Evolutionary conservation across 129 eudicot genomes (phyloP), one percentile per base, ranked within the genome.

Genomic region (Chrysanthemum seticuspe): DNA sequence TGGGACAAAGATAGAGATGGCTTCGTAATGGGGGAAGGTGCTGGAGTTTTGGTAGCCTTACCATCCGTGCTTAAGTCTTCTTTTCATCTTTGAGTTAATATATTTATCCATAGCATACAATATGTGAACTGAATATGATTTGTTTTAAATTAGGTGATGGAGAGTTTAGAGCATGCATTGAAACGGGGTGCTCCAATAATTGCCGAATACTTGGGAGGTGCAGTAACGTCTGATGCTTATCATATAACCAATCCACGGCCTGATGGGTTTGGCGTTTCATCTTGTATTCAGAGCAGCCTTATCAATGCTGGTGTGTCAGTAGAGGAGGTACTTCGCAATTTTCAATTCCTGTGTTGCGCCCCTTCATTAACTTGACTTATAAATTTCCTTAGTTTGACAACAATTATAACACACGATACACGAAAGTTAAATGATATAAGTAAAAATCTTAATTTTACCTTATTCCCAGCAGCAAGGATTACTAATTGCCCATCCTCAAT

Each of bases 161-260:
- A 71, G 65, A 71, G 75, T 56, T 71, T 71, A 58, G 75, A 71
- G 6, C 65, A 71, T 56, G 65, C 75, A 56, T 56, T 71, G 75
- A 71, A 71, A 71, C 57, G 75, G 18, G 66, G 57, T 19, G 65
- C 75, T 55, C 65, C 65, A 12, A 56, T 71, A 56, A 6, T 70
- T 54, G 74, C 74, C 0, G 64, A 54, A 34, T 70, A 53, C 64
- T 54, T 70, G 18, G 74, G 74, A 70, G 75, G 75, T 36, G 75
- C 65, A 15, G 44, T 13, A 6, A 71, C 40, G 6, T 56, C 19
- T 71, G 75, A 72, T 44, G 76, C 76, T 10, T 72, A 72, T 72
- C 67, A 72, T 58, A 45, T 47, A 58, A 59, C 76, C 13, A 19
- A 60, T 57, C 57, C 76, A 13, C 47, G 56, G 23, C 51, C 76